Percentiles rank a stretch among this genome's conserved stretches.
phyloP scores from a whole-genome alignment of 768 basidiomycete genomes.

The Mycena venus region DNA sequence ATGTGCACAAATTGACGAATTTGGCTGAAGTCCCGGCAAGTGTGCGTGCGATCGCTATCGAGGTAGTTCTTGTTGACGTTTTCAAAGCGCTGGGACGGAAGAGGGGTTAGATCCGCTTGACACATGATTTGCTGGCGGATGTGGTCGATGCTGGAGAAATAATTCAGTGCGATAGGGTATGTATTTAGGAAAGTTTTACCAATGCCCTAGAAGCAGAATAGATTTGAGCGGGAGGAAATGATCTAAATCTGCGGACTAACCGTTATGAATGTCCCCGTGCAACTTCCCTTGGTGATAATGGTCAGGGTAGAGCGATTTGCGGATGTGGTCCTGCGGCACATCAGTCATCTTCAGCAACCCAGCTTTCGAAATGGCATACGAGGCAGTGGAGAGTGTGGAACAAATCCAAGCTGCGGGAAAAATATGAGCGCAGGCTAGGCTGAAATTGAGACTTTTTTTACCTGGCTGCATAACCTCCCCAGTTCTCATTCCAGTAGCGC shows the following conservation, averaged over 20 bases:
- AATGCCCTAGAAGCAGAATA: background rate
- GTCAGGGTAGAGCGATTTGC: conserved; percentile 6
- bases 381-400: conserved; percentile 5
- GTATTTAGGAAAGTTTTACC: no score
- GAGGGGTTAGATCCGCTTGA: background rate
- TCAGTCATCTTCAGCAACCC: background rate
- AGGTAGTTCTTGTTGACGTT: conserved; percentile 4
- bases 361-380: background rate
- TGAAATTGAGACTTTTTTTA: background rate
- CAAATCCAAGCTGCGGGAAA: background rate
- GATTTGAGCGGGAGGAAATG: background rate
- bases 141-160: conserved; percentile 7
- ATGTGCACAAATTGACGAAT: background rate
- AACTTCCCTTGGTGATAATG: conserved; percentile 3
- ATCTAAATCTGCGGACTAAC: background rate
- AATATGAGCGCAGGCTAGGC: background rate
- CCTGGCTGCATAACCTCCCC: background rate
- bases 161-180: no score
- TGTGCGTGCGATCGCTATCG: conserved; percentile 5
- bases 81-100: conserved; percentile 3
- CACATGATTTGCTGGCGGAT: conserved; percentile 10
- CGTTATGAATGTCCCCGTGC: conserved; percentile 7
- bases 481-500: background rate
- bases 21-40: conserved; percentile 8
- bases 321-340: conserved; percentile 3